Evolutionary conservation across 2,329 filamentous ascomycete species (phyloP).

Genomic region (Exophiala sideris): DNA sequence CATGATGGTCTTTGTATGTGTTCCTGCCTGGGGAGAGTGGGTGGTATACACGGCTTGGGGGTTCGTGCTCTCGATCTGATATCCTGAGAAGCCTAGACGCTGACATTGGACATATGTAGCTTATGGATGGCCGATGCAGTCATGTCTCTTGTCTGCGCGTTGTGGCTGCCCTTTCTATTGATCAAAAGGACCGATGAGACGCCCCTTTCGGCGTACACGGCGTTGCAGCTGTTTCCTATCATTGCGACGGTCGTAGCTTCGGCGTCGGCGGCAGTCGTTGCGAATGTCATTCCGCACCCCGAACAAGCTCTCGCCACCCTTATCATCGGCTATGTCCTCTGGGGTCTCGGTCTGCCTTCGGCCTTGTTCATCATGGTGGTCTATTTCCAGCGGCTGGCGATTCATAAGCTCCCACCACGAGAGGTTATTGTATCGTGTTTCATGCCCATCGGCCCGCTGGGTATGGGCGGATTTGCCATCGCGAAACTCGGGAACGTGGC

Average conservation of each 20-base stretch:
- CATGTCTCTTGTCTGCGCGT: conserved; percentile 48
- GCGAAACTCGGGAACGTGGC: conserved; percentile 51
- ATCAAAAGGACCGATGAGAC: conserved; percentile 36
- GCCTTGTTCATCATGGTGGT: conserved; percentile 62
- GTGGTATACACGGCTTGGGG: conserved; percentile 54
- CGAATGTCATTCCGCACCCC: conserved; percentile 4
- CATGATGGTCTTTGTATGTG: conserved; percentile 61
- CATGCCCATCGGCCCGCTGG: conserved; percentile 63
- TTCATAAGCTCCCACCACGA: conserved; percentile 64
- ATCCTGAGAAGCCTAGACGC: not conserved
- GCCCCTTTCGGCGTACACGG: conserved; percentile 58
- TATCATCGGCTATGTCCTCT: conserved; percentile 64
- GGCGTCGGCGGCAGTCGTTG: conserved; percentile 58
- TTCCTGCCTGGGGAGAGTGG: conserved; percentile 57
- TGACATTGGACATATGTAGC: not conserved
- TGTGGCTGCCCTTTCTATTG: conserved; percentile 50
- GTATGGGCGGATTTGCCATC: conserved; percentile 61
- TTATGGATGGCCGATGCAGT: conserved; percentile 57
- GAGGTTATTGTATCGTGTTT: conserved; percentile 68
- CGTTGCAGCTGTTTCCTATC: conserved; percentile 63
- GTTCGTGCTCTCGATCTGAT: not conserved
- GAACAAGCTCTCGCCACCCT: conserved; percentile 60
- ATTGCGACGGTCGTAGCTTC: conserved; percentile 64
- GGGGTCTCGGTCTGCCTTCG: conserved; percentile 57
- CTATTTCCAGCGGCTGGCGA: conserved; percentile 65